Base-by-base conservation (phyloP, 208 protist genomes). In the Hexamita inflata region DNA sequence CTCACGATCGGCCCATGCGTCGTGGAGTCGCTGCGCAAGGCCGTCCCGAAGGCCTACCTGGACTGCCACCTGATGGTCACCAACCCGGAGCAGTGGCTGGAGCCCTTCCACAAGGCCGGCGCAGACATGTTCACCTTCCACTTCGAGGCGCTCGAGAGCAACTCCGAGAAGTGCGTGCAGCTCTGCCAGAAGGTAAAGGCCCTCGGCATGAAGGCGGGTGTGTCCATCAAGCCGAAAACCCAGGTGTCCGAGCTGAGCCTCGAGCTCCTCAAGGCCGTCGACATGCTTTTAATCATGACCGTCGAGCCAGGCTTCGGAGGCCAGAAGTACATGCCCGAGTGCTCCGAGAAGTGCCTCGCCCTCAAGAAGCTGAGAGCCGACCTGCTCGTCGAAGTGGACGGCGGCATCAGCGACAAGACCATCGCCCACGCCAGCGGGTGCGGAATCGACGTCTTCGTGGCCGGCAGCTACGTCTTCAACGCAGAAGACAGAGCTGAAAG, bases 261-360 rank as follows among this genome's bases (percentile, higher is more conserved):
- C 57, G 81, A 87, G 15, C 35, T 81, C 26, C 35, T 76, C 19
- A 29, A 11, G 13, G 38, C 65, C n/a, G 82, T 97, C 11, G 92
- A 97, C 82, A 93, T 97, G 86, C 86, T 98, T 40, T 66, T 83
- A 28, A 28, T 78, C 0, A 83, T 83, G 80, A 98, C 94, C 1
- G 95, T 98, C 29, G 92, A 98, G 81, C 96, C 95, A 28, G 96
- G 96, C 58, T 99, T 98, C 77, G 95, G 95, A 42, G 96, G 96
- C 29, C 95, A 98, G 85, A 85, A 82, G 0, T 98, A 98, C 81
- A 98, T 97, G 90, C 67, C 75, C 0, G 88, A 96, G 4, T 92
- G 92, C 84, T 90, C 98, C 85, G 82, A 85, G 73, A 98, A 98
- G 83, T 93, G 96, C n/a, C 39, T 38, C 32, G 80, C 85, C 59